These are phyloP conservation scores for Mycena filopes DNA, from an alignment of 768 basidiomycete species.

Conservation along the genomic window DNA sequence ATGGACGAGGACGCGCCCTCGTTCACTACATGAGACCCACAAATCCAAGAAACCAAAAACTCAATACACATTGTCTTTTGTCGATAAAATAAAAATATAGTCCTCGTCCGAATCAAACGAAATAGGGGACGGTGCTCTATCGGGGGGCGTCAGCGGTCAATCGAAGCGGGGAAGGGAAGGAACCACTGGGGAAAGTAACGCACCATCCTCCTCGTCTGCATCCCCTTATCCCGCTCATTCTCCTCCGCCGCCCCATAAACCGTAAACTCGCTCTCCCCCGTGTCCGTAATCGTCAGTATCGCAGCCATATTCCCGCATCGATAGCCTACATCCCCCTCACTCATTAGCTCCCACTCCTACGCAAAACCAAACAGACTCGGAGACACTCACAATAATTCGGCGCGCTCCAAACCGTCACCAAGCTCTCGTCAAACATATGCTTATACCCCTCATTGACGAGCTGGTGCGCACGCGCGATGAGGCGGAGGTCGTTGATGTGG, in stretches of 20 bases:
- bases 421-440: constrained; percentile 94
- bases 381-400: constrained; percentile 81
- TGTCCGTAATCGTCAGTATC: constrained; percentile 85
- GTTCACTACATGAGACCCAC: too few relatives aligned
- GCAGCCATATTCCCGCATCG: constrained; percentile 90
- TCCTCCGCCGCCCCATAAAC: constrained; percentile 91
- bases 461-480: constrained; percentile 96
- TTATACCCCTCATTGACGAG: constrained; percentile 97
- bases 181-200: constrained; percentile 40
- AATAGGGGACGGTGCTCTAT: constrained; percentile 67
- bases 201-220: constrained; percentile 80
- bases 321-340: constrained; percentile 45
- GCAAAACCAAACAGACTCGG: not conserved
- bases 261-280: constrained; percentile 74
- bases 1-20: too few relatives aligned
- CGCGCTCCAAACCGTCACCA: constrained; percentile 94
- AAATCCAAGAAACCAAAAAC: too few relatives aligned
- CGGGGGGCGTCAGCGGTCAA: constrained; percentile 6
- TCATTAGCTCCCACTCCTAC: not conserved
- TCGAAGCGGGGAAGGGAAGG: not conserved
- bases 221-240: constrained; percentile 86
- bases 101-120: too few relatives aligned
- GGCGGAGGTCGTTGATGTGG: constrained; percentile 85
- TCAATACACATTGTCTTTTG: too few relatives aligned
- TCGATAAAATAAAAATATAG: too few relatives aligned